These are phyloP conservation scores for Metschnikowia rubicola DNA, from an alignment of 805 yeast genomes.

Conservation along the genomic window DNA sequence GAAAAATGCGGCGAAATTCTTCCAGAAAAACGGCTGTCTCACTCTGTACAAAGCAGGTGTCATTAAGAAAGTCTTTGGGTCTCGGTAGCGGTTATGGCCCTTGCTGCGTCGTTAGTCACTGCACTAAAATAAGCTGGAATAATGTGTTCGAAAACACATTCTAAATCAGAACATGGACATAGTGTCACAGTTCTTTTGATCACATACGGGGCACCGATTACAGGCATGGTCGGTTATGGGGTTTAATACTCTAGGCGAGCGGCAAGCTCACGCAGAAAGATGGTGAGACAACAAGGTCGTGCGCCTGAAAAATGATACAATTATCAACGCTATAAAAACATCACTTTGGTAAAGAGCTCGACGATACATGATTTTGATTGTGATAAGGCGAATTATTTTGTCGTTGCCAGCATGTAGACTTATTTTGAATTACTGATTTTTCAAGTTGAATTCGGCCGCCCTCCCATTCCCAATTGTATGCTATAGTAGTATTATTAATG, in stretches of 20 bases:
- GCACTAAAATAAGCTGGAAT: not conserved
- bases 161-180: not conserved
- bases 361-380: no score
- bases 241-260: not conserved
- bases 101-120: slow-evolving; percentile 28
- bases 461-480: no score
- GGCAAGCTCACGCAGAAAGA: not conserved
- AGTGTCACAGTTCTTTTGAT: not conserved
- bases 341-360: not conserved
- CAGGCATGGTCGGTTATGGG: slow-evolving; percentile 19
- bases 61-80: slow-evolving; percentile 75
- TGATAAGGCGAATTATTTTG: no score
- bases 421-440: no score
- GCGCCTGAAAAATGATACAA: not conserved
- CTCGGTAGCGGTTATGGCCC: slow-evolving; percentile 45
- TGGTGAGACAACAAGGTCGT: slow-evolving; percentile 4
- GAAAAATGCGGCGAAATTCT: slow-evolving; percentile 62
- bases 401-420: no score
- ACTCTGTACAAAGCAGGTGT: slow-evolving; percentile 93
- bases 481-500: no score
- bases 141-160: not conserved
- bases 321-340: not conserved
- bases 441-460: no score
- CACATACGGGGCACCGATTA: slow-evolving; percentile 32
- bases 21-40: slow-evolving; percentile 79